phyloP scores from a whole-genome alignment of 2,329 filamentous ascomycete species.

The Blastomyces percursus region DNA sequence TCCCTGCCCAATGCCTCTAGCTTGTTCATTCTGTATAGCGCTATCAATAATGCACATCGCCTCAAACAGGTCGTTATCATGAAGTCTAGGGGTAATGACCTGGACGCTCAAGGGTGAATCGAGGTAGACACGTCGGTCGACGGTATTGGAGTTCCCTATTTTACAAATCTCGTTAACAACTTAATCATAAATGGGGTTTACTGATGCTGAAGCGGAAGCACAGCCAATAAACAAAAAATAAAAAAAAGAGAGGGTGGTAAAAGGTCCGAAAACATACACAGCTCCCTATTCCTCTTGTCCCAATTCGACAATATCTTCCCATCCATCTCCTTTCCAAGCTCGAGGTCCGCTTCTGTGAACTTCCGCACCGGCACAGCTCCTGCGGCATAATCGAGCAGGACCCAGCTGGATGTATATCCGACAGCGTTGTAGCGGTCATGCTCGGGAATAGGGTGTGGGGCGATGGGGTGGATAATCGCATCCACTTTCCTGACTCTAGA shows the following conservation, averaged over 20 bases:
- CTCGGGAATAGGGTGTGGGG: conserved; percentile 52
- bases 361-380: conserved; percentile 46
- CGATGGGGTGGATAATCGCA: conserved; percentile 52
- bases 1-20: conserved; percentile 1
- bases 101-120: conserved; percentile 47
- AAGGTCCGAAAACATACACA: conserved; percentile 38
- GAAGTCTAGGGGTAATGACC: conserved; percentile 42
- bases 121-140: conserved; percentile 45
- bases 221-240: neutral
- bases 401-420: conserved; percentile 51
- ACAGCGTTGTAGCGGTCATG: conserved; percentile 54
- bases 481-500: conserved; percentile 35
- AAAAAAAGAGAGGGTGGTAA: neutral
- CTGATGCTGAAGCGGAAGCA: neutral
- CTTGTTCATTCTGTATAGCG: conserved; percentile 18
- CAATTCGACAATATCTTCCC: conserved; percentile 39
- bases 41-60: conserved; percentile 45
- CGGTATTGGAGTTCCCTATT: conserved; percentile 36
- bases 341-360: conserved; percentile 41
- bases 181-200: neutral
- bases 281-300: conserved; percentile 49
- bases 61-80: conserved; percentile 43
- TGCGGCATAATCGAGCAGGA: conserved; percentile 52
- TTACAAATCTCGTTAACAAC: neutral
- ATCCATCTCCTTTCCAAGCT: conserved; percentile 37